Evolutionary conservation across 2,329 filamentous ascomycete species (phyloP).

Genomic region (Trichoderma polysporum): DNA sequence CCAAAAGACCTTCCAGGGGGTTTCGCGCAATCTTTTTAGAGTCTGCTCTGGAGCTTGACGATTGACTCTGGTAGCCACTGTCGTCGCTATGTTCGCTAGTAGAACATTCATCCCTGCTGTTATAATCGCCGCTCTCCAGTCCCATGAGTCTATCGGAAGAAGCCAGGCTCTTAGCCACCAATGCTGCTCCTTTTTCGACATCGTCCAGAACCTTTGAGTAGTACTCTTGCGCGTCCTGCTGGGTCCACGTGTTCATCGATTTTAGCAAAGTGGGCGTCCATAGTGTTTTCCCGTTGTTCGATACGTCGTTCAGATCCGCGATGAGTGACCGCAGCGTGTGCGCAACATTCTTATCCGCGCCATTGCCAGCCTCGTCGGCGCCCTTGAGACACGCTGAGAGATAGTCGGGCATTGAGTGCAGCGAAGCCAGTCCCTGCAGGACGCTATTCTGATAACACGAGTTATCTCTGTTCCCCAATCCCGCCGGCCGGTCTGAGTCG

Average conservation of each 20-base stretch:
- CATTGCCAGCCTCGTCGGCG: constrained; percentile 26
- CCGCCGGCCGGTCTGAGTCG: constrained; percentile 53
- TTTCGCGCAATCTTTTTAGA: constrained; percentile 55
- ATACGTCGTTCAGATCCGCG: constrained; percentile 64
- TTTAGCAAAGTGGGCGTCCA: constrained; percentile 83
- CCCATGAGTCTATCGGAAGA: neutral
- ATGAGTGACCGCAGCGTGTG: constrained; percentile 64
- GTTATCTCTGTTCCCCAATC: constrained; percentile 88
- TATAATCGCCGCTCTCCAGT: neutral
- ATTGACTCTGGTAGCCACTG: constrained; percentile 55
- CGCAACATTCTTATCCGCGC: constrained; percentile 39
- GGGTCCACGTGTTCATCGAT: constrained; percentile 91
- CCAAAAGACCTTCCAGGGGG: constrained; percentile 82
- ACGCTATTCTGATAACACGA: constrained; percentile 98
- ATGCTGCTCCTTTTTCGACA: constrained; percentile 72
- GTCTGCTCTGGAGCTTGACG: constrained; percentile 38
- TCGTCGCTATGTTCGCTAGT: constrained; percentile 55
- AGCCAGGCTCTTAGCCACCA: constrained; percentile 37
- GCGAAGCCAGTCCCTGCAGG: constrained; percentile 77
- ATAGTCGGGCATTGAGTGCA: constrained; percentile 68
- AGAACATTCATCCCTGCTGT: constrained; percentile 41
- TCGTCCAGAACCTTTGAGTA: constrained; percentile 86
- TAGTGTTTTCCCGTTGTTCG: constrained; percentile 71
- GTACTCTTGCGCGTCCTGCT: constrained; percentile 98
- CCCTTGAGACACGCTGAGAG: constrained; percentile 49